Base-by-base conservation (phyloP, 1,139 yeast genomes). In the Geotrichum fermentans region DNA sequence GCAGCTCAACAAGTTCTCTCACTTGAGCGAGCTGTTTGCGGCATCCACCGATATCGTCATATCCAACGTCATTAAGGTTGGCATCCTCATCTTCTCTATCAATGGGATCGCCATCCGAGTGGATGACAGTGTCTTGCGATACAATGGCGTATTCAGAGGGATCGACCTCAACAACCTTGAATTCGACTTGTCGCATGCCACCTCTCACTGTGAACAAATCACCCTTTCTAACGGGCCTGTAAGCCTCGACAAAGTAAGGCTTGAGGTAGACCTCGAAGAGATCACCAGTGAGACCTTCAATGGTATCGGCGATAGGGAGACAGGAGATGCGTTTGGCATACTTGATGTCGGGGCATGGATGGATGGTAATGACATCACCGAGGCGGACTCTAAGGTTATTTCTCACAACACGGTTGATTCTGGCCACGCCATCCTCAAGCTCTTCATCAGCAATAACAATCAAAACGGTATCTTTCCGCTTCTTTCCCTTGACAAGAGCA, bases 11-110 rank as follows among this genome's bases (percentile, higher is more conserved):
- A 73, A 90, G 77, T 73, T 90, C 97, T 73, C 97, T 82, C 65
- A 90, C 89, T 73, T 90, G 97, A 39, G 97, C 97, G 95, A 90
- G 89, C 72, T 90, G 97, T 71, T 90, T 92, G 72, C 96, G 85
- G 73, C 96, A 89, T 45, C 98, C 98, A 69, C 99, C 99, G 68
- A 92, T 92, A 65, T 92, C 98, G 67, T 92, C 99, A 69, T 92
- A 92, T 60, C 99, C 99, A 53, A 92, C 97, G 58, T 92, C 98
- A 62, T 86, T 89, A 70, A 92, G 77, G 68, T 82, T 88, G 68
- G 89, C 88, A 72, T 92, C 99, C 72, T 94, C 99, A 65, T 92
- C 99, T 73, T 92, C 99, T 68, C 99, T 85, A 72, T 87, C 88
- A 70, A 92, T 90, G 63, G 99, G 97, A 63, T 94, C 99, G 64